These are phyloP conservation scores for Colletotrichum acutatum DNA, from an alignment of 2,329 filamentous ascomycete species.

Conservation along the genomic window DNA sequence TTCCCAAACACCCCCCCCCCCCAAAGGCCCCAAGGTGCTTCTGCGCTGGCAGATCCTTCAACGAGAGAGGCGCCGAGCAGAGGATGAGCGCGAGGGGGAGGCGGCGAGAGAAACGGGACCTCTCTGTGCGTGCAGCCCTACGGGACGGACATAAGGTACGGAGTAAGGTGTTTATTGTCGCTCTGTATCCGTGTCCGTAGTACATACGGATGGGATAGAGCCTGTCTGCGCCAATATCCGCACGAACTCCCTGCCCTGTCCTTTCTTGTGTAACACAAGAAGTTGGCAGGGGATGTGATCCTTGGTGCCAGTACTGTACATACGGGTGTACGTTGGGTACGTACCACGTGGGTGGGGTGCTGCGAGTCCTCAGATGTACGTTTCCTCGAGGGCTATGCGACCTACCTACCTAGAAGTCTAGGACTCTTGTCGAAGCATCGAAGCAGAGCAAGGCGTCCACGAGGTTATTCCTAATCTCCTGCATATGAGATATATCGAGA, in stretches of 20 bases:
- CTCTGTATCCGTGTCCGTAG: background rate
- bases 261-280: constrained; percentile 3
- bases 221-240: background rate
- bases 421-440: background rate
- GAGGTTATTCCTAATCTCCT: background rate
- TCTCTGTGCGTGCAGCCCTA: constrained; percentile 1
- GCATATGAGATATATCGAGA: constrained; percentile 3
- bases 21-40: background rate
- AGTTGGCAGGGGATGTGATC: background rate
- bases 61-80: background rate
- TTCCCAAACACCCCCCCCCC: no score
- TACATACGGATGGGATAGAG: background rate
- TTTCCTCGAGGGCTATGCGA: background rate
- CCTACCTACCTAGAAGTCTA: no score
- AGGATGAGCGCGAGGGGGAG: background rate
- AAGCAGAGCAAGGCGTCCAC: background rate
- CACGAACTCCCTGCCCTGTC: background rate
- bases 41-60: background rate
- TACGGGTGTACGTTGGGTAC: background rate
- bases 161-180: no score
- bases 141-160: background rate
- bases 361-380: background rate
- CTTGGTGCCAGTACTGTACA: background rate
- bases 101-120: background rate
- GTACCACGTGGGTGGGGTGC: background rate